Evolutionary conservation across 2,329 filamentous ascomycete genomes (phyloP).

Genomic region (Aspergillaceae sp.): DNA sequence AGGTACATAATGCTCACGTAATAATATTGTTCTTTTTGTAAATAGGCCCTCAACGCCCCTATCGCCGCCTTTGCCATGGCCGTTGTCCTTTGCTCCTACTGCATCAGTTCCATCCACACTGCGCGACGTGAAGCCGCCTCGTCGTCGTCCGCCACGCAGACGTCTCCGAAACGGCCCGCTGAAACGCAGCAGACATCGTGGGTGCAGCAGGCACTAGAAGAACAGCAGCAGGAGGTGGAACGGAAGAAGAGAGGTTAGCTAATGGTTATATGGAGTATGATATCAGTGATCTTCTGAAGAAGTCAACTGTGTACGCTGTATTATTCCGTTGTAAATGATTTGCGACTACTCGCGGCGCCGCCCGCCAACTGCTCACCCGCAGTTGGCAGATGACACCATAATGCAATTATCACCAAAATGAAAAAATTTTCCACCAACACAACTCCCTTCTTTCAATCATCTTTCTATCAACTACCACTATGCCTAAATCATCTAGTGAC

Average conservation of each 20-base stretch:
- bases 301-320: not conserved
- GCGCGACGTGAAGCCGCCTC: slow-evolving; percentile 59
- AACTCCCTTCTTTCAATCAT: too few species aligned
- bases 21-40: not conserved
- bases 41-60: slow-evolving; percentile 48
- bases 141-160: not conserved
- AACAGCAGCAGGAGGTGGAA: slow-evolving; percentile 7
- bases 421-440: too few species aligned
- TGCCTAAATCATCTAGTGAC: too few species aligned
- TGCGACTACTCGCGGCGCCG: too few species aligned
- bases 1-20: not conserved
- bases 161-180: slow-evolving; percentile 19
- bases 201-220: slow-evolving; percentile 26
- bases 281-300: not conserved
- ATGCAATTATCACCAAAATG: too few species aligned
- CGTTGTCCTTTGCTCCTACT: slow-evolving; percentile 51
- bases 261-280: not conserved
- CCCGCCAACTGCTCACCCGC: too few species aligned
- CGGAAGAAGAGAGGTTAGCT: not conserved
- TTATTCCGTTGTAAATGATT: too few species aligned
- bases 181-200: slow-evolving; percentile 27
- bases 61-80: slow-evolving; percentile 58
- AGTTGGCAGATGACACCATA: too few species aligned
- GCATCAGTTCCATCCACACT: slow-evolving; percentile 55
- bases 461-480: too few species aligned